Evolutionary conservation across 1,284 basidiomycete genomes (phyloP), one percentile per base, ranked within the genome.

Genomic region (Caloboletus firmus): DNA sequence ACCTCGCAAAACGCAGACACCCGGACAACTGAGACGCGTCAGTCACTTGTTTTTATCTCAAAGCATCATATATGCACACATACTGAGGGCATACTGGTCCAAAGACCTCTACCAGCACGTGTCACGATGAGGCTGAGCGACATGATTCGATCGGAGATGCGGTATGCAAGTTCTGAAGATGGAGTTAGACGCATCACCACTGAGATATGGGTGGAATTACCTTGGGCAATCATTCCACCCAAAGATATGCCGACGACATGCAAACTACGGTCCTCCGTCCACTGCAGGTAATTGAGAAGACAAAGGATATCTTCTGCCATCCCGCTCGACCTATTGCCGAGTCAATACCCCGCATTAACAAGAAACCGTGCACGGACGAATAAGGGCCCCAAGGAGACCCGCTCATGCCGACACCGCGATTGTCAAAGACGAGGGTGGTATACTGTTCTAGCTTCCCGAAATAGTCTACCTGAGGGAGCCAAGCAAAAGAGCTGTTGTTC

Each of bases 191-290:
- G 5, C 15, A 15, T 4, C 13, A 22, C 5, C 40, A 15, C 7
- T 5, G 24, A 24, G 26, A 31, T 54, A 46, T 49, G 10, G 54
- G 62, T 32, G 11, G 32, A 6, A 22, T n/a, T 63, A 84, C 88
- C 86, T 76, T 87, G 85, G 0, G 87, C 81, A 54, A 93, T 92
- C 91, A 93, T 93, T 17, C 93, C 93, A 7, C 93, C 93, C 47
- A 95, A 75, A 41, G 88, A 91, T 12, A 87, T 75, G 1, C 93
- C 91, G 15, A 93, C 85, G 18, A 95, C 70, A 62, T 95, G 85
- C 2, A 95, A 45, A 39, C 79, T 79, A 9, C 78, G 76, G 36
- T 80, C 69, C 11, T 66, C 76, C 0, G 79, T 88, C 92, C 93
- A 95, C 0, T 81, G 85, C 3, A 95, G 58, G 59, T 84, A 79